Base-by-base conservation (phyloP, 495 filamentous ascomycete genomes). In the Aspergillus cristatus region DNA sequence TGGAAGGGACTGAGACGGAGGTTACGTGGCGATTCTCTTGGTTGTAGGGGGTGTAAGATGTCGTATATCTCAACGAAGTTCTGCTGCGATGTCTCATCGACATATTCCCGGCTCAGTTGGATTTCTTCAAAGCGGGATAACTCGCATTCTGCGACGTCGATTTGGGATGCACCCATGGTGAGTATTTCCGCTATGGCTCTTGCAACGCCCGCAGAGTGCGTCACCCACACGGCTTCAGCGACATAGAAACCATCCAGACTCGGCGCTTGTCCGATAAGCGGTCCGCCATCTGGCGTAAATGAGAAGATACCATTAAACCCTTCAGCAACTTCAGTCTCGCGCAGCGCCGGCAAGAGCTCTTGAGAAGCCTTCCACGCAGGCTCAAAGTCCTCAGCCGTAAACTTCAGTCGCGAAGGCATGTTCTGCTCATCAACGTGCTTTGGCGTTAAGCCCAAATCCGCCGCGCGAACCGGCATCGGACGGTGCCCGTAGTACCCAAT, bases 171-270 rank as follows among this genome's bases (percentile, higher is more conserved):
- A 5, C 67, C 70, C 0, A 50, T 54, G 2, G 70, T 71, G 12
- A 74, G 59, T 7, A 69, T 34, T 40, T 74, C 55, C 0, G 70
- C 70, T 3, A 74, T 26, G 12, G 68, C 65, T 22, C 67, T 59
- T 6, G 70, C 70, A 8, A 72, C 64, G 13, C 70, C 70, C n/a
- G 68, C 70, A 0, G 67, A 68, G 30, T 74, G 70, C 7, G 70
- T 74, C 4, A 74, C 68, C 70, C 70, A 74, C 1, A 74, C 69
- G 6, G 70, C 70, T 37, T 72, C 69, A 6, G 70, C 70, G 7
- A 73, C 69, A 25, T 62, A 73, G 57, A 73, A 72, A 7, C 65
- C 65, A 22, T 71, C 64, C 3, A 74, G 39, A 15, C 59, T 56
- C 8, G 70, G 65, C 10, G 62, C 54, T 46, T 66, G 57, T 18